phyloP scores from a whole-genome alignment of 108 stramenopile species.

The Nannochloropsis salina region DNA sequence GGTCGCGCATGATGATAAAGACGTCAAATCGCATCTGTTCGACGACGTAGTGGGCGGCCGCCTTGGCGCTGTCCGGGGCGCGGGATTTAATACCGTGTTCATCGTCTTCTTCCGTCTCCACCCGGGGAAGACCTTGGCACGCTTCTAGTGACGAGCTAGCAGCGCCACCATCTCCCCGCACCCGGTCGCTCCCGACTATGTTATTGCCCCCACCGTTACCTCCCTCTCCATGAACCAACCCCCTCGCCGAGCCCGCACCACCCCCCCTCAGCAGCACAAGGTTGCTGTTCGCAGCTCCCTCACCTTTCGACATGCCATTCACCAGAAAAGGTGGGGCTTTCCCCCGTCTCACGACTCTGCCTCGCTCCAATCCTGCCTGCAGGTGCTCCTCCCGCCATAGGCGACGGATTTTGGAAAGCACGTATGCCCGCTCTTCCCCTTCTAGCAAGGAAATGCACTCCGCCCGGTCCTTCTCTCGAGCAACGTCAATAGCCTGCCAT shows the following conservation, averaged over 20 bases:
- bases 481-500: background rate
- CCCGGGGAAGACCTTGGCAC: background rate
- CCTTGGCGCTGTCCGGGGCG: background rate
- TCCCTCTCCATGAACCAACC: no score
- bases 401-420: background rate
- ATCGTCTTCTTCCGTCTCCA: slow-evolving; percentile 1
- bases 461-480: background rate
- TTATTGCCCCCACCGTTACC: background rate
- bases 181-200: background rate
- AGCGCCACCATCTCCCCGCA: background rate
- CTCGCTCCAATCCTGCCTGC: background rate
- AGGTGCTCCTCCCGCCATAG: background rate
- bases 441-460: background rate
- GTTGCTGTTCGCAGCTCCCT: background rate
- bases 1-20: background rate
- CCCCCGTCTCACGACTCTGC: background rate
- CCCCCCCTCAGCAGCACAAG: background rate
- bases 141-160: background rate
- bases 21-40: slow-evolving; percentile 8
- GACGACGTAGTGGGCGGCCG: background rate
- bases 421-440: slow-evolving; percentile 7
- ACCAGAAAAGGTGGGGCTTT: background rate
- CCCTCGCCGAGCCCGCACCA: background rate
- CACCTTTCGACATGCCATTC: background rate
- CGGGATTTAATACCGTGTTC: background rate